Evolutionary conservation across 1,284 basidiomycete genomes (phyloP).

Genomic region (Ganoderma boninense): DNA sequence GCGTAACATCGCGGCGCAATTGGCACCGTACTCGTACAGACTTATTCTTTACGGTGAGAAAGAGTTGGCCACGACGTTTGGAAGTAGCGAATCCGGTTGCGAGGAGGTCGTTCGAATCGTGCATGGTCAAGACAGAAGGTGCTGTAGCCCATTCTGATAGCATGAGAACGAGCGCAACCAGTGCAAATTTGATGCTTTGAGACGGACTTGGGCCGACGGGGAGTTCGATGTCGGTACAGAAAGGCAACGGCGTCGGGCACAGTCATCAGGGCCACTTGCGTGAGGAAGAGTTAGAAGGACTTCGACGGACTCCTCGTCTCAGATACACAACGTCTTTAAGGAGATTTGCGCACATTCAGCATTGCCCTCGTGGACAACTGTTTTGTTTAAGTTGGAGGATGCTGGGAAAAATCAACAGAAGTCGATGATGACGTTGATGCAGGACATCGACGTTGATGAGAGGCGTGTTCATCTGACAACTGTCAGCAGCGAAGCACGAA

Average conservation of each 20-base stretch:
- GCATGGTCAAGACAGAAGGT: not conserved
- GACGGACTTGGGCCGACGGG: not conserved
- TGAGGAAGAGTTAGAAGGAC: not conserved
- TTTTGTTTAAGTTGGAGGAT: not conserved
- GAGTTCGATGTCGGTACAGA: not conserved
- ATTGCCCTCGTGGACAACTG: not conserved
- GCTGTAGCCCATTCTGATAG: not conserved
- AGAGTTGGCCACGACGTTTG: not conserved
- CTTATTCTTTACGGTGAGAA: not conserved
- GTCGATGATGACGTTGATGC: not conserved
- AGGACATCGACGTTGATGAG: not conserved
- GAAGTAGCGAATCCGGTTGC: not conserved
- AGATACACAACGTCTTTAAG: not conserved
- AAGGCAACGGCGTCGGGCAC: not conserved
- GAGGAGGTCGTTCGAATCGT: not conserved
- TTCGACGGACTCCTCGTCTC: not conserved
- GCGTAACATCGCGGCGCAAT: not conserved
- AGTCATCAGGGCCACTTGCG: not conserved
- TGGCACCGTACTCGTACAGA: not conserved
- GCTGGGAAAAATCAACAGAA: not conserved
- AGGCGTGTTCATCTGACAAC: not conserved
- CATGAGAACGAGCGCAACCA: not conserved
- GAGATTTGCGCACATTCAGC: not conserved
- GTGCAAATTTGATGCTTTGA: not conserved
- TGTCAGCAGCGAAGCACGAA: not conserved